Evolutionary conservation across 2,329 filamentous ascomycete genomes (phyloP).

Genomic region (Hypocreales sp.): DNA sequence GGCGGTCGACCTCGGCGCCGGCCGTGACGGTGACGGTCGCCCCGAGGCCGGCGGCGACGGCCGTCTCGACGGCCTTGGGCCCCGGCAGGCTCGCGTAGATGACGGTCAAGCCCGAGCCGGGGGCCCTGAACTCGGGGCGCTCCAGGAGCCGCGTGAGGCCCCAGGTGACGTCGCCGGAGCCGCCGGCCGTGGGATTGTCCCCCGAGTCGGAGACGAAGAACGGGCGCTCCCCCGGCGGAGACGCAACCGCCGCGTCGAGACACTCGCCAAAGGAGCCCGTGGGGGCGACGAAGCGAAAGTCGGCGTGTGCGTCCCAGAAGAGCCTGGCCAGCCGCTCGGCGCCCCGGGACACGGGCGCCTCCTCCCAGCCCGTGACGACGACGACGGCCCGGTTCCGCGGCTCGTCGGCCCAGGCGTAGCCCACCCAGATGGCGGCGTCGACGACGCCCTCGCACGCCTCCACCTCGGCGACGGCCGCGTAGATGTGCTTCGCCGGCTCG

Average conservation of each 20-base stretch:
- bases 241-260: conserved; percentile 25
- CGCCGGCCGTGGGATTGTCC: conserved; percentile 39
- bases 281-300: conserved; percentile 36
- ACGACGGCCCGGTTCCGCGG: conserved; percentile 33
- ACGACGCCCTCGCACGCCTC: conserved; percentile 24
- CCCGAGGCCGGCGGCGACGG: conserved; percentile 28
- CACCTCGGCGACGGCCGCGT: conserved; percentile 27
- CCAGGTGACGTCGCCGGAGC: conserved; percentile 38
- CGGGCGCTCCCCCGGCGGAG: conserved; percentile 19
- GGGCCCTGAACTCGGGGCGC: conserved; percentile 25
- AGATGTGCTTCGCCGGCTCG: conserved; percentile 34
- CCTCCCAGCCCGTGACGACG: conserved; percentile 35
- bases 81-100: conserved; percentile 39
- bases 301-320: conserved; percentile 30
- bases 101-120: conserved; percentile 19
- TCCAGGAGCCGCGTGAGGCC: conserved; percentile 27
- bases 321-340: conserved; percentile 27
- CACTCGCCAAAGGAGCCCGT: conserved; percentile 30
- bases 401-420: conserved; percentile 40
- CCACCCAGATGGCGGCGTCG: conserved; percentile 39
- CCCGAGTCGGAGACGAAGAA: conserved; percentile 41
- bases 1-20: conserved; percentile 30
- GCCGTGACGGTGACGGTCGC: conserved; percentile 32
- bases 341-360: conserved; percentile 17
- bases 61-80: conserved; percentile 22